Percentiles rank a stretch among this genome's conserved stretches.
phyloP scores from a whole-genome alignment of 2,329 filamentous ascomycete species.

The Lachnellula occidentalis region DNA sequence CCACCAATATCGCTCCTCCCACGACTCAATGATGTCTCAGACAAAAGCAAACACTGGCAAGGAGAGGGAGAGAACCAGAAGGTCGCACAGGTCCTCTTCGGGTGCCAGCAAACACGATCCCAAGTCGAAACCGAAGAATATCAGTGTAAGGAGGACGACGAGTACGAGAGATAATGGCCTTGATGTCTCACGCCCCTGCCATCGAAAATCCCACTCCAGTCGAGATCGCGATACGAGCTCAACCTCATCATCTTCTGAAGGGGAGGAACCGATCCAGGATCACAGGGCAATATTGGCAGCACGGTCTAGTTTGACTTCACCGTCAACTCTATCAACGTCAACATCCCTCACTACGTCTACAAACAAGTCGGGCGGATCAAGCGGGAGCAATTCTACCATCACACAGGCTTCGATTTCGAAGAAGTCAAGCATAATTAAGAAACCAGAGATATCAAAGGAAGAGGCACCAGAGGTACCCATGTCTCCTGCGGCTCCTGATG shows the following conservation, averaged over 20 bases:
- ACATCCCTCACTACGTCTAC: slow-evolving; percentile 29
- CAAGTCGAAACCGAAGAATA: slow-evolving; percentile 20
- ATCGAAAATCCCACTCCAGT: slow-evolving; percentile 15
- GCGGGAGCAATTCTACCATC: slow-evolving; percentile 38
- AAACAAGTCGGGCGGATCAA: slow-evolving; percentile 36
- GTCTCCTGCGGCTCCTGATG: slow-evolving; percentile 29
- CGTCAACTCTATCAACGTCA: slow-evolving; percentile 30
- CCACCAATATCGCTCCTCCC: slow-evolving; percentile 10
- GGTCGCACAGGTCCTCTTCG: slow-evolving; percentile 17
- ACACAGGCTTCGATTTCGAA: slow-evolving; percentile 32
- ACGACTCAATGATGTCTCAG: slow-evolving; percentile 17
- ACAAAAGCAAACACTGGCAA: slow-evolving; percentile 18
- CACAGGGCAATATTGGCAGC: slow-evolving; percentile 21
- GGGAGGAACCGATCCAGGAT: slow-evolving; percentile 21
- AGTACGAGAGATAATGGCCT: slow-evolving; percentile 12
- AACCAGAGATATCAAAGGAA: slow-evolving; percentile 7
- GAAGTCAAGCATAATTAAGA: slow-evolving; percentile 15
- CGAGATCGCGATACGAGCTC: slow-evolving; percentile 20
- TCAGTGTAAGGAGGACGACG: slow-evolving; percentile 13
- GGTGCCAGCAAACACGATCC: slow-evolving; percentile 14
- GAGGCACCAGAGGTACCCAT: slow-evolving; percentile 13
- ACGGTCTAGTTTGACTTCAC: slow-evolving; percentile 27
- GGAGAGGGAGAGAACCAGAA: slow-evolving; percentile 20
- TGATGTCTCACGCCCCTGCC: slow-evolving; percentile 14
- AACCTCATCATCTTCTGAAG: slow-evolving; percentile 20